Conservation (phyloP, 139 green algal species). For the Tetradesmus lagerheimii region DNA sequence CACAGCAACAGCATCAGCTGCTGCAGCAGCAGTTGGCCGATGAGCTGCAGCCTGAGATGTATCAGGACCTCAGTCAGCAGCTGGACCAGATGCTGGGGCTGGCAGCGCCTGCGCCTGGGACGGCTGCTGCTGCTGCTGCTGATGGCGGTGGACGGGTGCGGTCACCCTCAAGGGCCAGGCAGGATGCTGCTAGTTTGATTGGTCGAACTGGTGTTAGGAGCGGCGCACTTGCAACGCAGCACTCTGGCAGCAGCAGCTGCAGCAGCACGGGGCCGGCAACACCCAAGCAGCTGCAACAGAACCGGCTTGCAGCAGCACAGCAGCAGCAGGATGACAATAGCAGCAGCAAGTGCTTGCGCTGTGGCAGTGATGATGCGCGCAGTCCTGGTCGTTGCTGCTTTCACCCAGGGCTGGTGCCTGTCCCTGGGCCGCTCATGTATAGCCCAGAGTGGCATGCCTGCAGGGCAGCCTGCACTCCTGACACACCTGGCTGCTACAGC, state of each 20-base stretch:
- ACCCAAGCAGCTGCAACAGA: slow-evolving; percentile 7
- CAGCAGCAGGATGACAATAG: background rate
- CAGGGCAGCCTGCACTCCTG: slow-evolving; percentile 3
- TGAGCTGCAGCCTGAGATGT: background rate
- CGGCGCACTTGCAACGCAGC: background rate
- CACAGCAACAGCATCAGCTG: slow-evolving; percentile 19
- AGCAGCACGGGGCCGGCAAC: background rate
- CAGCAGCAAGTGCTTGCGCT: slow-evolving; percentile 17
- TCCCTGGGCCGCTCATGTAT: slow-evolving; percentile 29
- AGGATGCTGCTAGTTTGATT: background rate
- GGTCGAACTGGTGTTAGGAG: background rate
- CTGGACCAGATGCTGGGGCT: slow-evolving; percentile 19
- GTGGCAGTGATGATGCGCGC: background rate
- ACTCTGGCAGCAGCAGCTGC: background rate
- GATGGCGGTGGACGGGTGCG: background rate
- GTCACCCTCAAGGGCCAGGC: background rate
- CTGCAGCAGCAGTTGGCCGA: background rate
- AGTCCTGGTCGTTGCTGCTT: slow-evolving; percentile 35
- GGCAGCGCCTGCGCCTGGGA: background rate
- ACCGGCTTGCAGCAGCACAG: background rate
- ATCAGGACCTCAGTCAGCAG: slow-evolving; percentile 1
- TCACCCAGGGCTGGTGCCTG: slow-evolving; percentile 34
- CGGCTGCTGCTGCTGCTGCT: background rate
- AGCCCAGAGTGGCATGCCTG: slow-evolving; percentile 32
- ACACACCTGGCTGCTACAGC: slow-evolving; percentile 31